phyloP scores from a whole-genome alignment of 2,329 filamentous ascomycete species.

The Hymenoscyphus fructigenus region DNA sequence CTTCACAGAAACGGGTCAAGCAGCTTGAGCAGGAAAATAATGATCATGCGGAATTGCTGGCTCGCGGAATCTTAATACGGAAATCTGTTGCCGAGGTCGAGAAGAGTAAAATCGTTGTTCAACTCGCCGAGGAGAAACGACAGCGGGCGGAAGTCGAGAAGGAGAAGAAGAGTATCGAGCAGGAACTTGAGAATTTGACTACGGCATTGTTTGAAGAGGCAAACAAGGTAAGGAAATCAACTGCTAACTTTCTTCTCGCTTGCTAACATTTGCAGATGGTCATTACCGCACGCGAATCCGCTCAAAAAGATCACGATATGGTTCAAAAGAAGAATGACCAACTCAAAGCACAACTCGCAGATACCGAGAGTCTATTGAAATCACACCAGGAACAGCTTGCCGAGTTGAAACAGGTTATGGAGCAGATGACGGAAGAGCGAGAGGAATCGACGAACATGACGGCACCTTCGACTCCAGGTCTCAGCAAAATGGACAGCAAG shows the following conservation, averaged over 20 bases:
- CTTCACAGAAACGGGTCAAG: slow-evolving; percentile 64
- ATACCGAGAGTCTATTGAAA: slow-evolving; percentile 80
- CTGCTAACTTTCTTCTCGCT: slow-evolving; percentile 48
- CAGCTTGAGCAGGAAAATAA: slow-evolving; percentile 61
- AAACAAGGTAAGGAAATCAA: slow-evolving; percentile 63
- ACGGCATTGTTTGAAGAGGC: slow-evolving; percentile 96
- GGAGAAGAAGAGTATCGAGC: slow-evolving; percentile 86
- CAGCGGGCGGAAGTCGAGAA: slow-evolving; percentile 66
- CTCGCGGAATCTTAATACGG: slow-evolving; percentile 72
- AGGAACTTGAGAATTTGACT: slow-evolving; percentile 86
- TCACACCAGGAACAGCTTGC: slow-evolving; percentile 92
- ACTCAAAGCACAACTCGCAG: slow-evolving; percentile 77
- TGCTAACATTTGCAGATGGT: slow-evolving; percentile 92
- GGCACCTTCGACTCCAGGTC: slow-evolving; percentile 71
- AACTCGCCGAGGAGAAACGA: slow-evolving; percentile 63
- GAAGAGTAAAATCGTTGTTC: slow-evolving; percentile 57
- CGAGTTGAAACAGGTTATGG: slow-evolving; percentile 90
- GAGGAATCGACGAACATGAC: slow-evolving; percentile 74
- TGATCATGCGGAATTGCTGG: slow-evolving; percentile 68
- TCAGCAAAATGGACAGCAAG: slow-evolving; percentile 64
- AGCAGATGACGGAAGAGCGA: slow-evolving; percentile 72
- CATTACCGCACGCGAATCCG: slow-evolving; percentile 83
- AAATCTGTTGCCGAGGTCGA: slow-evolving; percentile 74
- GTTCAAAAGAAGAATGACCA: slow-evolving; percentile 85
- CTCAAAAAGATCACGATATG: slow-evolving; percentile 77